A percentile compares a stretch with the other conserved stretches of the same genome.
phyloP scores from a whole-genome alignment of 2,329 filamentous ascomycete genomes.

The Aspergillus novoparasiticus region DNA sequence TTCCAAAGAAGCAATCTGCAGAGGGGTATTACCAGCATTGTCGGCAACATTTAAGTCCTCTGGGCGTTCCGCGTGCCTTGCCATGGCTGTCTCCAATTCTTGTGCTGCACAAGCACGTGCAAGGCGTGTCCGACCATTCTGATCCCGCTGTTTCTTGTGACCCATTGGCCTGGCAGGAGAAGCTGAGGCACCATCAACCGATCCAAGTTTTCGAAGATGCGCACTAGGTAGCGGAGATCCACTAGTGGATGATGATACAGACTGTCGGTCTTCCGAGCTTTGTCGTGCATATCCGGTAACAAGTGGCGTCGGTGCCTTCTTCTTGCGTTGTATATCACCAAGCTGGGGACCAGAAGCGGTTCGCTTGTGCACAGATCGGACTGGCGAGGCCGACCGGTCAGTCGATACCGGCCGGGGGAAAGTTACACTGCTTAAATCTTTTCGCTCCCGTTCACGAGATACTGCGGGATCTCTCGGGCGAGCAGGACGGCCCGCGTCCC shows the following conservation, averaged over 20 bases:
- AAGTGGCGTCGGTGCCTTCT: slow-evolving; percentile 45
- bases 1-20: slow-evolving; percentile 89
- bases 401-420: slow-evolving; percentile 33
- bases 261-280: slow-evolving; percentile 49
- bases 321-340: slow-evolving; percentile 28
- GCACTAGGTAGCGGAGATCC: slow-evolving; percentile 47
- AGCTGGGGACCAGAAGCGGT: slow-evolving; percentile 38
- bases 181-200: slow-evolving; percentile 51
- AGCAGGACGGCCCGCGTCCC: slow-evolving; percentile 27
- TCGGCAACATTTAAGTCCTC: slow-evolving; percentile 88
- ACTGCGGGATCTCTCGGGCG: slow-evolving; percentile 22
- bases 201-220: slow-evolving; percentile 44
- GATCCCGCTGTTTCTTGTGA: slow-evolving; percentile 86
- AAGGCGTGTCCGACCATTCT: slow-evolving; percentile 86
- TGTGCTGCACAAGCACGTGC: slow-evolving; percentile 88
- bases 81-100: slow-evolving; percentile 76
- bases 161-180: slow-evolving; percentile 66
- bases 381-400: slow-evolving; percentile 40
- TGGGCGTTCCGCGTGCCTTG: slow-evolving; percentile 73
- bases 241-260: slow-evolving; percentile 47
- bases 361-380: slow-evolving; percentile 39
- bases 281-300: slow-evolving; percentile 46
- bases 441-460: slow-evolving; percentile 27
- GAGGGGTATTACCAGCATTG: slow-evolving; percentile 92
- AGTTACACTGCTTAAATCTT: slow-evolving; percentile 29